Evolutionary conservation across 768 basidiomycete genomes (phyloP).

Genomic region (Tylopilus sp.): DNA sequence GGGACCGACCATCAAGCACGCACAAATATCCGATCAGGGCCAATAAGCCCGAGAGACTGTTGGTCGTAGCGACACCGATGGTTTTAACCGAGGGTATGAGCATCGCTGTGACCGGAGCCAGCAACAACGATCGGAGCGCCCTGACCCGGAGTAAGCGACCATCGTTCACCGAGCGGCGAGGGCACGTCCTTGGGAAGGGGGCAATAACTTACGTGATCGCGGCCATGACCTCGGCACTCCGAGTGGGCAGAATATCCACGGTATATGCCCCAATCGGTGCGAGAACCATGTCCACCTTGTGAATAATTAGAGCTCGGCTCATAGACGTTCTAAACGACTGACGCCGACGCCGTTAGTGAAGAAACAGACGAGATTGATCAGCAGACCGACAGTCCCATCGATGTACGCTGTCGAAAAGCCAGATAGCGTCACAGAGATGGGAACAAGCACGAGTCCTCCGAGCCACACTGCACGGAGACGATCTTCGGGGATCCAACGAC

Average conservation of each 20-base stretch:
- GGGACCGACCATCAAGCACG: slow-evolving; percentile 21
- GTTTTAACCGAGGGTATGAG: slow-evolving; percentile 43
- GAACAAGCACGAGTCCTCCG: slow-evolving; percentile 48
- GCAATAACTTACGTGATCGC: slow-evolving; percentile 44
- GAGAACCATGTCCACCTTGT: slow-evolving; percentile 54
- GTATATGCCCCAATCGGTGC: slow-evolving; percentile 54
- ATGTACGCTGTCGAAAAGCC: slow-evolving; percentile 54
- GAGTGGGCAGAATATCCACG: slow-evolving; percentile 56
- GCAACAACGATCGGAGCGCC: slow-evolving; percentile 23
- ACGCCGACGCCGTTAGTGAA: slow-evolving; percentile 68
- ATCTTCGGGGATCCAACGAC: slow-evolving; percentile 67
- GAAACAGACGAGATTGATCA: slow-evolving; percentile 49
- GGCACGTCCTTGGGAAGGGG: background rate
- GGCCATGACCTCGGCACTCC: slow-evolving; percentile 63
- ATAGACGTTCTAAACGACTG: slow-evolving; percentile 13
- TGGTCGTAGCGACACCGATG: slow-evolving; percentile 49
- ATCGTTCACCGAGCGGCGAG: background rate
- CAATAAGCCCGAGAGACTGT: slow-evolving; percentile 43
- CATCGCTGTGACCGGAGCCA: slow-evolving; percentile 13
- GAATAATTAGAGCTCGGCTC: background rate
- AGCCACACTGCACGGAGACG: slow-evolving; percentile 52
- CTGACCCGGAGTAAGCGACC: background rate
- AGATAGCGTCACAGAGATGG: slow-evolving; percentile 45
- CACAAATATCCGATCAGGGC: slow-evolving; percentile 53
- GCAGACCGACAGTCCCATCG: slow-evolving; percentile 46